Base-by-base conservation (phyloP, 2,329 filamentous ascomycete genomes). In the Ophiostoma piceae region DNA sequence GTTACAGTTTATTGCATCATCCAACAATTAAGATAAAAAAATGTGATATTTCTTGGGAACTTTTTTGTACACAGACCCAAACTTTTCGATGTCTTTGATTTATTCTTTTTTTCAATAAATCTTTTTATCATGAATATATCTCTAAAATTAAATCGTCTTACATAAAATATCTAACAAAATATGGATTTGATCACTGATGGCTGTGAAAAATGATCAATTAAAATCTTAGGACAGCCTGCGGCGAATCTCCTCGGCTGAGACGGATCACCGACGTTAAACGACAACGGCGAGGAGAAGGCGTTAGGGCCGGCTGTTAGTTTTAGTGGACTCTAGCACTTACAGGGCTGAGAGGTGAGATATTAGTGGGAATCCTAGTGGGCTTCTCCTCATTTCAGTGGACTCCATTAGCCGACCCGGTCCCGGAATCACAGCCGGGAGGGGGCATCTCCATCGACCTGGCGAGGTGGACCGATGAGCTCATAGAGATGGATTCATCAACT, bases 201-300 rank as follows among this genome's bases (percentile, higher is more conserved):
- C 3, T 5, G 35, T 35, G 35, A 8, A 35, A 35, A 29, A 1
- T 35, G 35, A 5, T 35, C 35, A 43, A 26, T 8, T 22, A 54
- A 57, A 26, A n/a, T n/a, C 2, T 3, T 8, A 57, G 9, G 0
- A 57, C n/a, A 11, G 16, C n/a, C n/a, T 11, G 6, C 11, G 9
- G 8, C 51, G 51, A 57, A 22, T 26, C n/a, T 57, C 22, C 51
- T 57, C 51, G 51, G 51, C 51, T 57, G 4, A 26, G 51, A 22
- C 51, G 22, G 51, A 57, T 29, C 22, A 57, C 51, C 51, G 51
- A 47, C 43, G 43, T 7, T 47, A 16, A 47, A n/a, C 43, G 43
- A 57, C 51, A 57, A 26, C 51, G 51, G 51, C 51, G 51, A 57
- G 51, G 51, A 57, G 51, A 26, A 14, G 51, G 16, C 51, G 51